phyloP scores from a whole-genome alignment of 768 basidiomycete species.

The Phylloporus scabripes region DNA sequence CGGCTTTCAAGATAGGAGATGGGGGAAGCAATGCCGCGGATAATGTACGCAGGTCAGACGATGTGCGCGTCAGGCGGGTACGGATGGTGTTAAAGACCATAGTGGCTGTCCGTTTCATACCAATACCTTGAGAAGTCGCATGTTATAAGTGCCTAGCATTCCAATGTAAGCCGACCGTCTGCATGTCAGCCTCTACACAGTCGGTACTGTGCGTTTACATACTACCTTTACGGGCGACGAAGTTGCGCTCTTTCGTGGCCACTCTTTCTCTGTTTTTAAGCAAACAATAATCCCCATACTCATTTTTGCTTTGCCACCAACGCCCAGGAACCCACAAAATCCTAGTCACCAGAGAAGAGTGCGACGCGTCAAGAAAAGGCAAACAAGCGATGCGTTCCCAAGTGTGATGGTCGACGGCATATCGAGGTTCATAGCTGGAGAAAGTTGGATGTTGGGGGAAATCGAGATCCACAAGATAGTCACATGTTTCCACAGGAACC shows the following conservation, averaged over 20 bases:
- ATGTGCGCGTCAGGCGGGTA: constrained; percentile 34
- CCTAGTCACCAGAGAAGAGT: constrained; percentile 69
- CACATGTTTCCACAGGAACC: constrained; percentile 72
- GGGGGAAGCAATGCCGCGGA: constrained; percentile 35
- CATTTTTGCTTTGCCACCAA: constrained; percentile 62
- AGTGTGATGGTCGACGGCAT: constrained; percentile 51
- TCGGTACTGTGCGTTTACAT: constrained; percentile 5
- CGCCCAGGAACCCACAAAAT: constrained; percentile 75
- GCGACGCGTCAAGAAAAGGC: constrained; percentile 77
- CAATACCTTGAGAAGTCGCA: not conserved
- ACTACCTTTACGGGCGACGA: constrained; percentile 9
- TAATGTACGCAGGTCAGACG: constrained; percentile 37
- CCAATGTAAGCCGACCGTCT: constrained; percentile 10
- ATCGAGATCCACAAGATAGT: constrained; percentile 88
- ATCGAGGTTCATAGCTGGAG: constrained; percentile 72
- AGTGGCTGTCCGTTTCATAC: not conserved
- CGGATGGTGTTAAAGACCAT: constrained; percentile 17
- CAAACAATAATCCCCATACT: constrained; percentile 89
- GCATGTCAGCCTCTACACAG: constrained; percentile 17
- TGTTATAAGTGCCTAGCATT: constrained; percentile 15
- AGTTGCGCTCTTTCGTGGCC: constrained; percentile 21
- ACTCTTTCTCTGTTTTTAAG: constrained; percentile 53
- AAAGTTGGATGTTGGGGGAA: constrained; percentile 63
- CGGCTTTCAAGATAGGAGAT: constrained; percentile 43
- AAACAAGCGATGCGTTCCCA: constrained; percentile 84